These are phyloP conservation scores for Xylaria sp. DNA, from an alignment of 2,329 filamentous ascomycete species.

Conservation along the genomic window DNA sequence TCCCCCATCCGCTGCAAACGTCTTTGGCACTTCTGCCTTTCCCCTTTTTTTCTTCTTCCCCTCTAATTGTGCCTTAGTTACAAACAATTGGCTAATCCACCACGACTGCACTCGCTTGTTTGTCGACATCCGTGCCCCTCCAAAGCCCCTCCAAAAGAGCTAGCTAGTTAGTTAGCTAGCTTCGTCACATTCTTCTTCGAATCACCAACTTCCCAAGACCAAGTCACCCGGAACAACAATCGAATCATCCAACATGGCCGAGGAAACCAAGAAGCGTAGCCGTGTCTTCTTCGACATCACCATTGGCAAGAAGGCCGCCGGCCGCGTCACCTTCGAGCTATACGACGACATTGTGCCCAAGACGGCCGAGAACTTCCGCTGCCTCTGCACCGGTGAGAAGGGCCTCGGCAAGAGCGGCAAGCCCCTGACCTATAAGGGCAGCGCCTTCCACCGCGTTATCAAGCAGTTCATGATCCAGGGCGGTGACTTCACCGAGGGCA, in stretches of 20 bases:
- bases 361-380: slow-evolving; percentile 96
- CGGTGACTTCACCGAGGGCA: slow-evolving; percentile 94
- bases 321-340: slow-evolving; percentile 88
- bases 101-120: neutral
- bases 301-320: slow-evolving; percentile 77
- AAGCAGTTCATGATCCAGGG: slow-evolving; percentile 99
- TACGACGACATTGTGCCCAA: slow-evolving; percentile 83
- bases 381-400: slow-evolving; percentile 94
- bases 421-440: slow-evolving; percentile 92
- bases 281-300: slow-evolving; percentile 94
- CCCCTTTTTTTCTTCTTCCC: neutral
- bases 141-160: neutral
- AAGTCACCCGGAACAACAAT: neutral
- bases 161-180: neutral
- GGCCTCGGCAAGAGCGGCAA: slow-evolving; percentile 83
- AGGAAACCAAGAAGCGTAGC: slow-evolving; percentile 66
- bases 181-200: neutral
- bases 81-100: neutral
- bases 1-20: slow-evolving; percentile 13
- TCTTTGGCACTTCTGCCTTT: neutral
- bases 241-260: slow-evolving; percentile 43
- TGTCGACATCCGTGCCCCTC: neutral
- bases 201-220: neutral
- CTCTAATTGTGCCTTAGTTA: neutral
- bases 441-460: slow-evolving; percentile 94